phyloP scores from a whole-genome alignment of 441 rosid species.

The Eruca vesicaria region DNA sequence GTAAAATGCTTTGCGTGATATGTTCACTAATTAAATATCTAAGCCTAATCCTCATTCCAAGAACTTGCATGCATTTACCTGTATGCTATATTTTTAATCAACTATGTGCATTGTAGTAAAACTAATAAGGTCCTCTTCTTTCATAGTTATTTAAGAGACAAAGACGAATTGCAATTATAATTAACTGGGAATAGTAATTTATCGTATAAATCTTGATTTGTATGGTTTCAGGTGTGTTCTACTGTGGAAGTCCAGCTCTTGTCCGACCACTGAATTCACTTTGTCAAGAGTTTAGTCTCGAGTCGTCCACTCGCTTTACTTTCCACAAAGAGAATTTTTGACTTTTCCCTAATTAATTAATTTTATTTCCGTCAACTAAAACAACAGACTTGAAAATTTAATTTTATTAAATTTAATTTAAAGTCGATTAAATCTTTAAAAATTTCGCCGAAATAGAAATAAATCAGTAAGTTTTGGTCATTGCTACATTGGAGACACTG shows the following conservation, averaged over 20 bases:
- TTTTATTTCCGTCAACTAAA: neutral
- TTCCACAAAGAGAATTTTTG: slow-evolving; percentile 90
- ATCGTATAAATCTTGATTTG: neutral
- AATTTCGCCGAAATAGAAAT: no score
- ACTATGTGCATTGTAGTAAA: neutral
- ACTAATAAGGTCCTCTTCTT: neutral
- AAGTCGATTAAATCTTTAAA: neutral
- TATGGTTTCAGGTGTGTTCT: slow-evolving; percentile 72
- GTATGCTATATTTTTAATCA: neutral
- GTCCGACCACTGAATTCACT: slow-evolving; percentile 57
- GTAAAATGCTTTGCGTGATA: neutral
- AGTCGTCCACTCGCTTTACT: slow-evolving; percentile 68
- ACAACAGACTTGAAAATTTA: neutral
- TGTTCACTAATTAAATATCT: neutral
- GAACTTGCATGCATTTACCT: neutral
- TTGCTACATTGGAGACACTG: no score
- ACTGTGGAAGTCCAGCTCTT: slow-evolving; percentile 79
- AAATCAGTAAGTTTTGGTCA: no score
- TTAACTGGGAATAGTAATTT: neutral
- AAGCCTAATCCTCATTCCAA: neutral
- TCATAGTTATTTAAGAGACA: neutral
- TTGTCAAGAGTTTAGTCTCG: slow-evolving; percentile 66
- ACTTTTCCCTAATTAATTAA: neutral
- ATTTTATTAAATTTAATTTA: no score
- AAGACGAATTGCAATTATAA: neutral